Conservation (phyloP, 192 early-diverging fungal species). For the Spizellomyces sp. region DNA sequence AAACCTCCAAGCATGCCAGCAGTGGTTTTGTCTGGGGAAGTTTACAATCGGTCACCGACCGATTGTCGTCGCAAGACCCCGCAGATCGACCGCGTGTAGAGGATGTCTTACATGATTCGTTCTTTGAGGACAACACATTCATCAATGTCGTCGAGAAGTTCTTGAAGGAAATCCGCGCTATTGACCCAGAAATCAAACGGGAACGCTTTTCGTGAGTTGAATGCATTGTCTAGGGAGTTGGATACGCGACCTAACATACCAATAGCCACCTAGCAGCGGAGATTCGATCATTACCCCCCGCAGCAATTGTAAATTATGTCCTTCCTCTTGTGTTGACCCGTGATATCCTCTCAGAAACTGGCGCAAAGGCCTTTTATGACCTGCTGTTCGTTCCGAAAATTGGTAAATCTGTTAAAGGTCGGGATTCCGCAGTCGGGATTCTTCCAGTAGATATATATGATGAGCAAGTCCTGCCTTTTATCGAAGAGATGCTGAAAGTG, state of each 20-base stretch:
- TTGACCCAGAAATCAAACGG: conserved; percentile 28
- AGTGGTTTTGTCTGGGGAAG: conserved; percentile 32
- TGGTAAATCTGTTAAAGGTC: too few species aligned
- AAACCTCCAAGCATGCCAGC: neutral
- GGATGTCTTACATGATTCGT: conserved; percentile 23
- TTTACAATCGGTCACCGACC: conserved; percentile 33
- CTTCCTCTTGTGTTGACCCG: conserved; percentile 35
- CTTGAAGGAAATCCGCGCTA: conserved; percentile 30
- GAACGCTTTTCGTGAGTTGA: conserved; percentile 29
- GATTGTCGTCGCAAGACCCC: conserved; percentile 23
- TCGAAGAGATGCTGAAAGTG: conserved; percentile 25
- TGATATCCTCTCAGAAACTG: conserved; percentile 37
- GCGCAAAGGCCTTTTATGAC: conserved; percentile 30
- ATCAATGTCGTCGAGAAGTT: conserved; percentile 37
- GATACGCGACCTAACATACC: too few species aligned
- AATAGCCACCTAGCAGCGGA: conserved; percentile 25
- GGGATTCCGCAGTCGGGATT: conserved; percentile 14
- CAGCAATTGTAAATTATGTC: conserved; percentile 38
- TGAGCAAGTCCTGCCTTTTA: conserved; percentile 38
- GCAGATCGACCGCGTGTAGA: conserved; percentile 9
- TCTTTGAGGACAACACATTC: conserved; percentile 45
- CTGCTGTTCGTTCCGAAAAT: conserved; percentile 31
- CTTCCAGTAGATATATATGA: conserved; percentile 24
- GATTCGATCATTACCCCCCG: conserved; percentile 24
- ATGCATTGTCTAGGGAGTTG: too few species aligned